A percentile compares a stretch with the other conserved stretches of the same genome.
phyloP scores from a whole-genome alignment of 2,329 filamentous ascomycete species.

The Stromatinia cepivora region DNA sequence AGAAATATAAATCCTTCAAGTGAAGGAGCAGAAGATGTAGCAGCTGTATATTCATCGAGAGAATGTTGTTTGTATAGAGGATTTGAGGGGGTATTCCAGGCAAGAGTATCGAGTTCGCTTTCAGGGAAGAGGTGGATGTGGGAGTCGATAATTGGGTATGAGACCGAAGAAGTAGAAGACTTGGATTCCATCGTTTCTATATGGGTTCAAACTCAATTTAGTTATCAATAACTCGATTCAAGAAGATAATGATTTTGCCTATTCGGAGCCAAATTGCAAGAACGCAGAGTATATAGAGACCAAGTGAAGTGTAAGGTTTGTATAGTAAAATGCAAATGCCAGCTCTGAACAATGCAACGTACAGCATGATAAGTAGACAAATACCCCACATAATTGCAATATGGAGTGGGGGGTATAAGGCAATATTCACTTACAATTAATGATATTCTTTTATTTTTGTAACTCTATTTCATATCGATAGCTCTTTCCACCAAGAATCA shows the following conservation, averaged over 20 bases:
- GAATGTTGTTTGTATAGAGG: conserved; percentile 48
- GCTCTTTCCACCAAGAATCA: not conserved
- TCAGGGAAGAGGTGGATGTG: conserved; percentile 87
- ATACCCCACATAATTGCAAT: not conserved
- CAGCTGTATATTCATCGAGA: conserved; percentile 36
- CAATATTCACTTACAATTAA: not conserved
- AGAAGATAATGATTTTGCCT: not conserved
- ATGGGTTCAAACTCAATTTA: not conserved
- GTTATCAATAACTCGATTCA: not conserved
- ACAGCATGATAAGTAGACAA: not conserved
- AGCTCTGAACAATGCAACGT: not conserved
- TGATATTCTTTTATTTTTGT: no score
- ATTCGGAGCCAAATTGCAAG: not conserved
- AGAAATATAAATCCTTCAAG: conserved; percentile 77
- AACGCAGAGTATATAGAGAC: not conserved
- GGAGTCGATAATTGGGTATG: conserved; percentile 71
- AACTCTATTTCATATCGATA: not conserved
- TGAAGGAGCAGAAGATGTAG: conserved; percentile 41
- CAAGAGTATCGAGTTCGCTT: conserved; percentile 63
- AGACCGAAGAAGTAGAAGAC: not conserved
- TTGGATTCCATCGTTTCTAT: conserved; percentile 32
- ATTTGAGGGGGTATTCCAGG: conserved; percentile 64
- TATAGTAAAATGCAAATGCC: not conserved
- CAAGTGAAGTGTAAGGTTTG: not conserved
- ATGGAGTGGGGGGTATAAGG: no score